Conservation (phyloP, 1,284 basidiomycete genomes). For the Porogramme epimiltina region DNA sequence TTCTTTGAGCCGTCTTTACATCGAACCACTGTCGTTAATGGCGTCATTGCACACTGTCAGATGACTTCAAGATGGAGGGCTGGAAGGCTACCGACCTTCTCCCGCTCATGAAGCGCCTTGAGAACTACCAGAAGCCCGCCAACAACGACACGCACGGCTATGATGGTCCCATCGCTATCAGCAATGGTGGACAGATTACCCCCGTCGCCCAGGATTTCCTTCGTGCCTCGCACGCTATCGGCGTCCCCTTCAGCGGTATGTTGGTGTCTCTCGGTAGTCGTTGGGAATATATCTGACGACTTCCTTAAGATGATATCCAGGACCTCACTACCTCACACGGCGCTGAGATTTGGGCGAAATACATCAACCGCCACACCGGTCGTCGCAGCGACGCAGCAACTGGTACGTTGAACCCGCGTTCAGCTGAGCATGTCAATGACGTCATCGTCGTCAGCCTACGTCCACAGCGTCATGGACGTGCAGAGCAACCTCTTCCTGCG, state of each 20-base stretch:
- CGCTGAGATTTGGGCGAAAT: slow-evolving; percentile 77
- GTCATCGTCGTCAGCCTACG: slow-evolving; percentile 46
- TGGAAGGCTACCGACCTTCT: slow-evolving; percentile 68
- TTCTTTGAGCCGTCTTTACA: neutral
- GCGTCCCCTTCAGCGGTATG: slow-evolving; percentile 67
- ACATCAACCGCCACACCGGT: slow-evolving; percentile 74
- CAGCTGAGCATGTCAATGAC: neutral
- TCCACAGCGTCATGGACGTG: slow-evolving; percentile 72
- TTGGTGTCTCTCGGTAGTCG: slow-evolving; percentile 6
- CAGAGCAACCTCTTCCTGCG: slow-evolving; percentile 65
- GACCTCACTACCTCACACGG: slow-evolving; percentile 64
- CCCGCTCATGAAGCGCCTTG: slow-evolving; percentile 74
- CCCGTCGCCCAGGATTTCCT: slow-evolving; percentile 71
- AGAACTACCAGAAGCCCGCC: slow-evolving; percentile 74
- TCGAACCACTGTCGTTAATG: neutral
- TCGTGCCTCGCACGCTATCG: slow-evolving; percentile 61
- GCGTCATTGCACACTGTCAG: slow-evolving; percentile 33
- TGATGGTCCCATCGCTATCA: slow-evolving; percentile 71
- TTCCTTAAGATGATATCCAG: slow-evolving; percentile 61
- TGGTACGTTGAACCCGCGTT: slow-evolving; percentile 38
- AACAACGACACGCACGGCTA: slow-evolving; percentile 65
- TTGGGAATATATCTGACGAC: neutral
- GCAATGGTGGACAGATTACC: slow-evolving; percentile 63
- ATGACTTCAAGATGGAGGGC: slow-evolving; percentile 73
- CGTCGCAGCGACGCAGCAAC: slow-evolving; percentile 72